A percentile compares a stretch with the other conserved stretches of the same genome.
These are phyloP conservation scores for thale cress (Arabidopsis thaliana) DNA, from an alignment of 345 rosid genomes.

Conservation along the genomic window TAIR10.1 NC_003070.9:21988001-21988500, in stretches of 20 bases:
- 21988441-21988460: not conserved
- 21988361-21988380: not conserved
- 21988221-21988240: conserved; percentile 6
- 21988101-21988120: not conserved
- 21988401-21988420: conserved; percentile 17
- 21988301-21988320: conserved; percentile 3
- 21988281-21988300: not conserved
- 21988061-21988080: not conserved
- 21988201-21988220: not conserved
- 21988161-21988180: not conserved
- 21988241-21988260: conserved; percentile 2
- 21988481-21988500: not conserved
- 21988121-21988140: not conserved
- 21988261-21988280: not conserved
- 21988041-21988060: conserved; percentile 3
- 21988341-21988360: not conserved
- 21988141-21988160: conserved; percentile 13
- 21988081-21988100: not conserved
- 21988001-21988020: conserved; percentile 15
- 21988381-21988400: not conserved
- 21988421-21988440: not conserved
- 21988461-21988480: not conserved
- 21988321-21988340: not conserved
- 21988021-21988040: conserved; percentile 1
- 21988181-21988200: not conserved